Base-by-base conservation (phyloP, 163 green algal species). In the Volvox carteri region DNA sequence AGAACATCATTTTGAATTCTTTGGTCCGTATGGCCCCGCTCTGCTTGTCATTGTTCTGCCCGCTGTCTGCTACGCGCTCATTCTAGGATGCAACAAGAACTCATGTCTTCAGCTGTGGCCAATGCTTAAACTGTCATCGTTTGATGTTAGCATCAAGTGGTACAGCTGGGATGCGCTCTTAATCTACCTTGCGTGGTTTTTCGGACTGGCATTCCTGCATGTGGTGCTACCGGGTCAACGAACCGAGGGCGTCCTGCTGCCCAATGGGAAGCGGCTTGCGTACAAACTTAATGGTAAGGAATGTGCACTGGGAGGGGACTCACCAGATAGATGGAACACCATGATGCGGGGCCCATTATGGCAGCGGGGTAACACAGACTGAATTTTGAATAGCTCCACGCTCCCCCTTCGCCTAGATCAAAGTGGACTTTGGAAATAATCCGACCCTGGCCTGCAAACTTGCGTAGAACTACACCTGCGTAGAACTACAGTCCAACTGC, bases 211-310 rank as follows among this genome's bases (percentile, higher is more conserved):
- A 4, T 39, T 85, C 14, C 90, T 99, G 52, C 97, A 99, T 91
- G 65, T 98, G 21, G 2, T 97, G 21, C 90, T 99, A 23, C 97
- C 97, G 4, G 96, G 96, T 2, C 70, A 94, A 52, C 28, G 30
- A 14, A 89, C 77, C 0, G 18, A 97, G 78, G 97, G 97, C 12
- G 93, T 95, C 33, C 19, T 90, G 54, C 93, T 98, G 62, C 77
- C 90, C 1, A 90, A 96, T 83, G 94, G 94, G 9, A 86, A 83
- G 11, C 88, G 93, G 7, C 93, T 99, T 1, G 93, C 67, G 0
- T 99, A 99, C 94, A 98, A 98, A 80, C 90, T 99, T 12, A 99
- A 97, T 83, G 96, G 97, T 98, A 9, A 78, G 21, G 30, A 50
- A 9, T 65, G 73, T 19, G 65, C 7, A 75, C 14, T 58, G 48